Percentiles rank a stretch among this genome's conserved stretches.
phyloP scores from a whole-genome alignment of 2,329 filamentous ascomycete species.

The Fusarium torreyae region DNA sequence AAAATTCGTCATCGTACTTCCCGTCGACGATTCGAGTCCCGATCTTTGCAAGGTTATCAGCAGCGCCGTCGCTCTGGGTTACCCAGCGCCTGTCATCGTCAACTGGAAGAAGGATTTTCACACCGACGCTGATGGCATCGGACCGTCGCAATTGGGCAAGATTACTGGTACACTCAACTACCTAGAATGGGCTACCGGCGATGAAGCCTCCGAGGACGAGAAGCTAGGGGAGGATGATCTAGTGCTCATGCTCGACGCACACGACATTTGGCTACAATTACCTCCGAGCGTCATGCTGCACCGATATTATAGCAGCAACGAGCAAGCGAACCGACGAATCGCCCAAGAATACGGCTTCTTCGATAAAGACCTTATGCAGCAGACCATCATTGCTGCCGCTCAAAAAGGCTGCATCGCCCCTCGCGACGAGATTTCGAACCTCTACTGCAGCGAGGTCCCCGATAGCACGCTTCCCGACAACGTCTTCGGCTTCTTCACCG shows the following conservation, averaged over 20 bases:
- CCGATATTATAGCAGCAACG: slow-evolving; percentile 47
- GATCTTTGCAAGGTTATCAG: slow-evolving; percentile 52
- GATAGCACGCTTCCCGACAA: slow-evolving; percentile 44
- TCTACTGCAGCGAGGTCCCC: slow-evolving; percentile 46
- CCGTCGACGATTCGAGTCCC: slow-evolving; percentile 48
- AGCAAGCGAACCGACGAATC: slow-evolving; percentile 42
- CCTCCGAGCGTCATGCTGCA: slow-evolving; percentile 50
- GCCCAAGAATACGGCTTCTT: slow-evolving; percentile 39
- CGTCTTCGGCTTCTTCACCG: slow-evolving; percentile 46
- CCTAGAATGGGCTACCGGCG: slow-evolving; percentile 44
- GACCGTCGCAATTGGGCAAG: slow-evolving; percentile 50
- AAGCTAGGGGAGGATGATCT: slow-evolving; percentile 48
- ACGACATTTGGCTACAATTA: slow-evolving; percentile 53
- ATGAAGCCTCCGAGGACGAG: slow-evolving; percentile 31
- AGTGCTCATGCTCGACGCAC: slow-evolving; percentile 52
- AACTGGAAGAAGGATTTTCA: slow-evolving; percentile 52
- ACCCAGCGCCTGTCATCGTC: slow-evolving; percentile 52
- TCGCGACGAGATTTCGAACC: slow-evolving; percentile 44
- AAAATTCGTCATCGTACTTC: slow-evolving; percentile 46
- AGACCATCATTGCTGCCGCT: slow-evolving; percentile 46
- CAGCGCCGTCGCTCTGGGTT: slow-evolving; percentile 49
- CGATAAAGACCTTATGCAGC: slow-evolving; percentile 38
- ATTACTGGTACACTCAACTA: slow-evolving; percentile 51
- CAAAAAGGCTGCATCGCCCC: slow-evolving; percentile 48
- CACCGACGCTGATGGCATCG: slow-evolving; percentile 43